Percentiles rank a stretch among this genome's conserved stretches.
These are phyloP conservation scores for Chalciporus sphaerocephalus DNA, from an alignment of 768 basidiomycete genomes.

Conservation along the genomic window DNA sequence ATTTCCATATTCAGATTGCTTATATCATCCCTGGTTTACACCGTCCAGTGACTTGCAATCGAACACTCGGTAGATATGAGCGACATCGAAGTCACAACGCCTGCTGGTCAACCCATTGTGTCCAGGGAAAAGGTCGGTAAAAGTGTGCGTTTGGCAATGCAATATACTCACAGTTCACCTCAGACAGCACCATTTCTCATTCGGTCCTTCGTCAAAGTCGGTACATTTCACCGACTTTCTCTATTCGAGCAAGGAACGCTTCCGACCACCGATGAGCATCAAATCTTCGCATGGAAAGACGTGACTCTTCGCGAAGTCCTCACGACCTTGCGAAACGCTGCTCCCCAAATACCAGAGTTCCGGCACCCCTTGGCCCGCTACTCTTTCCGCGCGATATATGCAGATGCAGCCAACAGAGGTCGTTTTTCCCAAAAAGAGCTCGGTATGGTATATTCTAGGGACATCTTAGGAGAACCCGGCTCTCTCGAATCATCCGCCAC, in stretches of 20 bases:
- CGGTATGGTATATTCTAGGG: constrained; percentile 77
- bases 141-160: background rate
- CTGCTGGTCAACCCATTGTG: constrained; percentile 45
- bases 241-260: constrained; percentile 76
- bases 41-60: background rate
- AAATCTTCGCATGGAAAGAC: constrained; percentile 83
- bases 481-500: constrained; percentile 53
- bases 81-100: constrained; percentile 40
- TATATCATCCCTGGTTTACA: background rate
- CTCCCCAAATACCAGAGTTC: constrained; percentile 66
- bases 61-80: constrained; percentile 18
- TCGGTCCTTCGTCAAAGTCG: constrained; percentile 78
- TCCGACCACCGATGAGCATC: constrained; percentile 78
- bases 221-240: constrained; percentile 65
- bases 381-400: constrained; percentile 75
- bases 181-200: constrained; percentile 81
- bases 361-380: constrained; percentile 80
- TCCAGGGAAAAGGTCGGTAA: constrained; percentile 52
- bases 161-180: background rate
- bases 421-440: constrained; percentile 74
- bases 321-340: constrained; percentile 68
- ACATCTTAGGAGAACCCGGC: constrained; percentile 79
- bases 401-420: constrained; percentile 68
- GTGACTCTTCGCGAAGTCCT: constrained; percentile 76
- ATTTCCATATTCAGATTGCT: background rate